phyloP scores from a whole-genome alignment of 495 filamentous ascomycete species.

The Podospora australis region DNA sequence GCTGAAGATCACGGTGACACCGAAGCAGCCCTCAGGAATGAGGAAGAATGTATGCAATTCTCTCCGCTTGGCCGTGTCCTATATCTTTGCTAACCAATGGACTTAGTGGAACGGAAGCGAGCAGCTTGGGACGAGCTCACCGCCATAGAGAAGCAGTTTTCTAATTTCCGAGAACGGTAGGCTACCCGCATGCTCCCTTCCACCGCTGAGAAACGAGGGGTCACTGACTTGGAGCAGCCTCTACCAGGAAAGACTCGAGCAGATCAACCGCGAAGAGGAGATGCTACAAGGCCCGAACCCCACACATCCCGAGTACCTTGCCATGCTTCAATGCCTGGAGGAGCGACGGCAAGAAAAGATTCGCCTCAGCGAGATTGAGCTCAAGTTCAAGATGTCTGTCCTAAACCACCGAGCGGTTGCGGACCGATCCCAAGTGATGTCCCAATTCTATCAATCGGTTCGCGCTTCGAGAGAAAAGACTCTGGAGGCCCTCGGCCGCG shows the following conservation, averaged over 20 bases:
- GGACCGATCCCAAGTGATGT: constrained; percentile 72
- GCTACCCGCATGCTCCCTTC: constrained; percentile 17
- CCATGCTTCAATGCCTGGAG: constrained; percentile 77
- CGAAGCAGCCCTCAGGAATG: constrained; percentile 49
- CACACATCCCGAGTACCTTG: constrained; percentile 82
- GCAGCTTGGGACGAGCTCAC: constrained; percentile 72
- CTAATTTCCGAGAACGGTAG: constrained; percentile 79
- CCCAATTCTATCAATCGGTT: constrained; percentile 77
- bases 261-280: constrained; percentile 75
- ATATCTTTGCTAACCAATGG: constrained; percentile 32
- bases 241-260: constrained; percentile 76
- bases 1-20: constrained; percentile 46
- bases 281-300: constrained; percentile 69
- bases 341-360: constrained; percentile 73
- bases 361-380: constrained; percentile 61
- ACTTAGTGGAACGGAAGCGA: constrained; percentile 67
- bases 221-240: constrained; percentile 48
- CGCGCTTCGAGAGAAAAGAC: constrained; percentile 74
- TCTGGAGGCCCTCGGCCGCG: constrained; percentile 72
- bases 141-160: constrained; percentile 77
- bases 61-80: neutral
- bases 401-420: constrained; percentile 68
- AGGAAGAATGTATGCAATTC: constrained; percentile 67
- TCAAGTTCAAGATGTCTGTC: constrained; percentile 64
- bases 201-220: no score